Conservation (phyloP, 164 flowering plant species). For the Kingdonia uniflora region DNA sequence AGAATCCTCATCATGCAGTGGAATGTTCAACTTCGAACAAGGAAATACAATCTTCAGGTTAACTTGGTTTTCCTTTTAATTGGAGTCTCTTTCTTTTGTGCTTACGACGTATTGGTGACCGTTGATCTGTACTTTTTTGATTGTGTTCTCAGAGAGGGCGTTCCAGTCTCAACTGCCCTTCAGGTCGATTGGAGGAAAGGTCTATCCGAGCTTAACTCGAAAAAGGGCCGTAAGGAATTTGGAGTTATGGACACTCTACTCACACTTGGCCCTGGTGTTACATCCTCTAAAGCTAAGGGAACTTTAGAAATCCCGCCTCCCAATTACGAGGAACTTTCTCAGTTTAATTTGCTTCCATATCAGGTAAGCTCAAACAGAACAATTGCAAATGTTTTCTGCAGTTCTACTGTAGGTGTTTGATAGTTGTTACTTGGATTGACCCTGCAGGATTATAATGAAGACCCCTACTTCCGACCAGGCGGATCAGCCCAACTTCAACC, state of each 20-base stretch:
- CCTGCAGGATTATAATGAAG: slow-evolving; percentile 6
- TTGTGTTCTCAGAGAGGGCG: slow-evolving; percentile 26
- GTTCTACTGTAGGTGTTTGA: background rate
- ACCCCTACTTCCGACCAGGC: slow-evolving; percentile 2
- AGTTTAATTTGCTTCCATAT: slow-evolving; percentile 18
- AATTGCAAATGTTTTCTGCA: background rate
- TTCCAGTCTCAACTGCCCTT: slow-evolving; percentile 5
- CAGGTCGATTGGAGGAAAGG: slow-evolving; percentile 17
- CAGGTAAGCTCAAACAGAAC: slow-evolving; percentile 19
- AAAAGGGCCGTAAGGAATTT: slow-evolving; percentile 12
- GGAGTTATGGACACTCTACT: slow-evolving; percentile 23
- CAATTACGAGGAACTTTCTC: slow-evolving; percentile 8
- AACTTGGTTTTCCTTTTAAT: background rate
- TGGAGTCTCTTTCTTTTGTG: background rate
- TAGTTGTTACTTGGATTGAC: background rate
- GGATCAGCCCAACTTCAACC: slow-evolving; percentile 17
- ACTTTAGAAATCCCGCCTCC: slow-evolving; percentile 10
- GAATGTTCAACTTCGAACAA: slow-evolving; percentile 14
- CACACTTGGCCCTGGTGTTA: slow-evolving; percentile 24
- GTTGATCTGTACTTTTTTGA: slow-evolving; percentile 7
- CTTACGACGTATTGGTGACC: background rate
- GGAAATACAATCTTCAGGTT: slow-evolving; percentile 23
- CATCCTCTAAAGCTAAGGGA: slow-evolving; percentile 18
- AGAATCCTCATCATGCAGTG: slow-evolving; percentile 27
- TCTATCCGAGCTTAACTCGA: slow-evolving; percentile 12